These are phyloP conservation scores for Pichia sp. DNA, from an alignment of 1,139 yeast genomes.

Conservation along the genomic window DNA sequence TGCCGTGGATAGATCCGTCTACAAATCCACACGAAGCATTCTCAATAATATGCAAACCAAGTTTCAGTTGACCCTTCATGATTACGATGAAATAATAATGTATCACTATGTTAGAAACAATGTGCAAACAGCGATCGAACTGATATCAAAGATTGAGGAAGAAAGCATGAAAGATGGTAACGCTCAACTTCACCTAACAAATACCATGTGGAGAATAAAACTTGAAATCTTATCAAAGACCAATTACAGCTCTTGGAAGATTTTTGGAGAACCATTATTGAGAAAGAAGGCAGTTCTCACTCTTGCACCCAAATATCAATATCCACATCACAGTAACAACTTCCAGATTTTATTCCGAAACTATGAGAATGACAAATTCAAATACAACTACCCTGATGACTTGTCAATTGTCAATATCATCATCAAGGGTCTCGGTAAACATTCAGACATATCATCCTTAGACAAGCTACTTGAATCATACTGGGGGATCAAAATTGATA, in stretches of 20 bases:
- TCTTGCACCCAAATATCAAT: constrained; percentile 13
- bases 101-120: constrained; percentile 16
- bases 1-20: constrained; percentile 1
- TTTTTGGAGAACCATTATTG: constrained; percentile 17
- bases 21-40: constrained; percentile 5
- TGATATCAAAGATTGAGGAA: constrained; percentile 17
- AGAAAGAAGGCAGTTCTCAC: constrained; percentile 12
- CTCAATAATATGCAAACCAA: constrained; percentile 1
- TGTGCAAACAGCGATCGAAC: constrained; percentile 15
- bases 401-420: constrained; percentile 2
- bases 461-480: constrained; percentile 17
- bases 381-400: constrained; percentile 10
- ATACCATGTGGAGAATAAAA: constrained; percentile 22
- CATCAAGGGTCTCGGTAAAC: constrained; percentile 10
- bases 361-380: constrained; percentile 7
- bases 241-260: constrained; percentile 19
- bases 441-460: constrained; percentile 18
- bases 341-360: constrained; percentile 7
- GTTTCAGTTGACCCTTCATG: constrained; percentile 10
- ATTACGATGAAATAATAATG: constrained; percentile 21
- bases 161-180: constrained; percentile 1
- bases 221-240: constrained; percentile 21
- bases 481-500: constrained; percentile 21
- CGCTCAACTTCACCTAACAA: constrained; percentile 14
- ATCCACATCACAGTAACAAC: constrained; percentile 13